Base-by-base conservation (phyloP, 441 rosid species). In the Euphorbia celastroides region DNA sequence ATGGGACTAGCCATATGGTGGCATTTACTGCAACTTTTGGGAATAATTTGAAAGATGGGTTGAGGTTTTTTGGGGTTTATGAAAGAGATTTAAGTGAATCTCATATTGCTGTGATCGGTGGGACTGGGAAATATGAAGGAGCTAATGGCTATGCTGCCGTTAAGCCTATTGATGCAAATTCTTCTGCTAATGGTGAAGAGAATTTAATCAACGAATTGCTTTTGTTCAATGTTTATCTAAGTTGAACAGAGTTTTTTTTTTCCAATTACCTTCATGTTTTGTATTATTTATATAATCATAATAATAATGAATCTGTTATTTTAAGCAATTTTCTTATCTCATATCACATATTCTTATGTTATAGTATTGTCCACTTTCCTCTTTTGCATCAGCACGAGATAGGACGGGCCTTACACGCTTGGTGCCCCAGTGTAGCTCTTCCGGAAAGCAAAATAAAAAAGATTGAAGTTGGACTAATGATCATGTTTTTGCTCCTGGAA, bases 121-220 rank as follows among this genome's bases (percentile, higher is more conserved):
- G 88, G 44, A 73, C 59, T 1, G 87, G 88, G 17, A 76, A 79
- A 70, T 82, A 69, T 65, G 34, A 65, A 14, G 76, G 75, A 36
- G 85, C 87, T 30, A 86, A 86, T 78, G 91, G 89, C 23, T 82
- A 80, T 69, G 88, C 86, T 32, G 78, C 74, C 1, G 65, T 83
- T 31, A 77, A 80, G 71, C 58, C 62, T 57, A 69, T 71, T 1
- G 64, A 59, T 57, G 57, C 5, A 34, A 34, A 9, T 34, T 34
- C n/a, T n/a, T n/a, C n/a, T n/a, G n/a, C n/a, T n/a, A n/a, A n/a
- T n/a, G n/a, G n/a, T n/a, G n/a, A n/a, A n/a, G 68, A 38, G 23
- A 62, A 67, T 20, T 71, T 65, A 25, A 66, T 55, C 38, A 70
- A 68, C 7, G 61, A 70, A 42, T 51, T 59, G 19, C 70, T 82